Base-by-base conservation (phyloP, 139 green algal species). In the Limnomonas spitsbergensis region DNA sequence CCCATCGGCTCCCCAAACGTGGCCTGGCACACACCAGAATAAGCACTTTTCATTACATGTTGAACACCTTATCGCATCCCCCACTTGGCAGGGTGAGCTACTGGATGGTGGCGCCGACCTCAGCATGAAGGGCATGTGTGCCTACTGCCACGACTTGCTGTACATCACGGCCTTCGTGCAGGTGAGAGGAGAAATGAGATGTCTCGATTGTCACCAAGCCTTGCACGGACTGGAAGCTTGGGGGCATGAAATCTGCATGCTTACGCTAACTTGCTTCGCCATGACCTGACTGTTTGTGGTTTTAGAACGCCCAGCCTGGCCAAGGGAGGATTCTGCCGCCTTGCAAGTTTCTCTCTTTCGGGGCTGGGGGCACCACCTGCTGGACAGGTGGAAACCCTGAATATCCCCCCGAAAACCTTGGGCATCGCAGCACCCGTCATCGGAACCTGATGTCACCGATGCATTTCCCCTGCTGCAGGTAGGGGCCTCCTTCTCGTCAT, bases 161-260 rank as follows among this genome's bases (percentile, higher is more conserved):
- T 95, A 94, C 72, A 80, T 95, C n/a, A 79, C 81, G 4, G 40
- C 79, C 6, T 88, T 94, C 37, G 81, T 92, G 31, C 91, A 93
- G 66, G 40, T 90, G 2, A 27, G 40, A 6, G 14, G 38, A 27
- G 26, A n/a, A n/a, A n/a, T n/a, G n/a, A n/a, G 9, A 56, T 56
- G 20, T 20, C 20, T 56, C 9, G 9, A n/a, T 20, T 20, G 20
- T 56, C 47, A 56, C 9, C 47, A 56, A 56, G n/a, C n/a, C n/a
- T n/a, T n/a, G n/a, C n/a, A n/a, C n/a, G n/a, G n/a, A n/a, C n/a
- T n/a, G n/a, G n/a, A n/a, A n/a, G n/a, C n/a, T n/a, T n/a, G n/a
- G n/a, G n/a, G n/a, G n/a, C n/a, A n/a, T n/a, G n/a, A n/a, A n/a
- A n/a, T n/a, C n/a, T n/a, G n/a, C 47, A 56, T 9, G 47, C 47